Base-by-base conservation (phyloP, 1,284 basidiomycete genomes). In the Pseudozyma sp. region DNA sequence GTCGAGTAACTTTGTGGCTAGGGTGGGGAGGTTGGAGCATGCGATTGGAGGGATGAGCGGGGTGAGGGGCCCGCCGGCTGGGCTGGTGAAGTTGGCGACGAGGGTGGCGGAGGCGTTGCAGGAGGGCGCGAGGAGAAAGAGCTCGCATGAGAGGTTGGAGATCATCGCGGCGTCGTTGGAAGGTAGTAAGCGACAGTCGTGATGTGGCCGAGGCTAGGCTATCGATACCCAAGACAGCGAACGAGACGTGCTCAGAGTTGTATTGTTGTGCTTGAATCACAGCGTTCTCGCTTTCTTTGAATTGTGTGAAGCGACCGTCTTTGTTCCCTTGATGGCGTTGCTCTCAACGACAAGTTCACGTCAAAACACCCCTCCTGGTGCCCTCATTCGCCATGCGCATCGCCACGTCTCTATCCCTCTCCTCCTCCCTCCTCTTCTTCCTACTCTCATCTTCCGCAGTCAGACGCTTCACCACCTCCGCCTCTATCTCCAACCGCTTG, bases 101-200 rank as follows among this genome's bases (percentile, higher is more conserved):
- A 48, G 40, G 35, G 48, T 64, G 10, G 63, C 66, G 3, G 58
- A 69, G 30, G 54, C 47, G 30, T 31, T 75, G 29, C 57, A 69
- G 44, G 55, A 69, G 44, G 72, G 71, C 0, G 59, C 67, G 42
- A 55, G 72, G 43, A 47, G 72, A 14, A 75, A 75, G 55, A 50
- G 40, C 8, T 60, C 59, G 19, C 45, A 64, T 24, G 72, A 75
- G 48, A 37, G 72, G 24, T 59, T 75, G 44, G 53, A 69, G 51
- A 39, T 75, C 35, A 58, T 68, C 6, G 45, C 19, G 8, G 30
- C 29, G 9, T 46, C 54, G 31, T 43, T 69, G 34, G 45, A 53
- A 9, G 29, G 40, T 16, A 17, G 33, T 1, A 59, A 55, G 30
- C 34, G 48, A 8, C 5, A 35, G 14, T 46, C 19, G 19, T 37